phyloP scores from a whole-genome alignment of 495 filamentous ascomycete genomes.

The Trichoderma erinaceum region DNA sequence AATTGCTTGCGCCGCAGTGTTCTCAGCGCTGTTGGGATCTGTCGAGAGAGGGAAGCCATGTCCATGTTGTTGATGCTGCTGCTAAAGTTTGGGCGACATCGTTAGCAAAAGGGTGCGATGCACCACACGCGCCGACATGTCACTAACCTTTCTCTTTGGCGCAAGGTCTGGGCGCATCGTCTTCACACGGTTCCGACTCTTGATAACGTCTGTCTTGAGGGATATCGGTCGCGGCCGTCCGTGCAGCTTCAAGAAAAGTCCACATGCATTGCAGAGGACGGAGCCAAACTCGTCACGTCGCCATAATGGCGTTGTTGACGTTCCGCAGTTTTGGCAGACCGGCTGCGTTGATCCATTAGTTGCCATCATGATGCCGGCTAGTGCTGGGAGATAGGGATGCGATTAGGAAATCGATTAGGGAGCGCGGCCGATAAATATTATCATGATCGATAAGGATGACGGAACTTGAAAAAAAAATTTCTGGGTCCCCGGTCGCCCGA shows the following conservation, averaged over 20 bases:
- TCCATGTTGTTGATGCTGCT: slow-evolving; percentile 13
- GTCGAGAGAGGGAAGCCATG: slow-evolving; percentile 7
- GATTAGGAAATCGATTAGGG: slow-evolving; percentile 20
- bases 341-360: slow-evolving; percentile 70
- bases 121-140: neutral
- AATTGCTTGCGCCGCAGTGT: slow-evolving; percentile 41
- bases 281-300: slow-evolving; percentile 91
- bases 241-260: slow-evolving; percentile 94
- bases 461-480: slow-evolving; percentile 15
- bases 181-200: slow-evolving; percentile 97
- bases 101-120: neutral
- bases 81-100: neutral
- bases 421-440: slow-evolving; percentile 15
- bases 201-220: slow-evolving; percentile 98
- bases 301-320: slow-evolving; percentile 94
- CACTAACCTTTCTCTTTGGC: slow-evolving; percentile 77
- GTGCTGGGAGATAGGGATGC: slow-evolving; percentile 17
- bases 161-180: slow-evolving; percentile 68
- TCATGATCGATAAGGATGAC: slow-evolving; percentile 17
- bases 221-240: slow-evolving; percentile 87
- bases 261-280: slow-evolving; percentile 99
- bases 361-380: slow-evolving; percentile 32
- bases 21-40: slow-evolving; percentile 2
- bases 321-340: slow-evolving; percentile 94
- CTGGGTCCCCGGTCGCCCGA: neutral